Evolutionary conservation across 495 filamentous ascomycete species (phyloP).

Genomic region (Trypethelium eluteriae): DNA sequence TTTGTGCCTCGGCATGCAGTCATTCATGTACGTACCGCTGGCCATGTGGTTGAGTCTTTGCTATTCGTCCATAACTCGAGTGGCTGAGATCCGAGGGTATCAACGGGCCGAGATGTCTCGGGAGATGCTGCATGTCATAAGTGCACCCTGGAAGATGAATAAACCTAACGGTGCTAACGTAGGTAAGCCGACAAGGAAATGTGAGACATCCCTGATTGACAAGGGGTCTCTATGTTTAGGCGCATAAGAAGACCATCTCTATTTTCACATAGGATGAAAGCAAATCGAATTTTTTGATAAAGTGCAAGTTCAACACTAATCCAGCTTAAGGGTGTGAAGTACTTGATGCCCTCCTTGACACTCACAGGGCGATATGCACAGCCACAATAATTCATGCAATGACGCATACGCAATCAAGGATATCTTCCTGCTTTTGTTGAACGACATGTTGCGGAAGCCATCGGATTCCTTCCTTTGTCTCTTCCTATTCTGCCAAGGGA

Average conservation of each 20-base stretch:
- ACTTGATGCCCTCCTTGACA: too few species aligned
- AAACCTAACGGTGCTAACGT: neutral
- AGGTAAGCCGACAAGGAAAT: neutral
- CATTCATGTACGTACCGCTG: neutral
- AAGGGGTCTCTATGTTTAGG: too few species aligned
- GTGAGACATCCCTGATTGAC: too few species aligned
- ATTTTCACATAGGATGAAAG: too few species aligned
- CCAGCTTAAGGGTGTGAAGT: too few species aligned
- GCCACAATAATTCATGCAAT: too few species aligned
- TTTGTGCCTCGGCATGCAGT: conserved; percentile 6
- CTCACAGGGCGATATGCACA: too few species aligned
- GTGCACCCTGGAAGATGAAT: neutral
- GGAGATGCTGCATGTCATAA: neutral
- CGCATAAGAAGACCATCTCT: too few species aligned
- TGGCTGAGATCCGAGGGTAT: neutral
- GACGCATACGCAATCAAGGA: neutral
- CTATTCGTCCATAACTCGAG: neutral
- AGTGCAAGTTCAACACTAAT: too few species aligned
- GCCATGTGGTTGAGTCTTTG: neutral
- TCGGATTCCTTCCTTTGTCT: neutral
- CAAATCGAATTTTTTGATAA: too few species aligned
- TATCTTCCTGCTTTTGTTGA: neutral
- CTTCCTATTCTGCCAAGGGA: neutral
- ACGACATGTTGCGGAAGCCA: neutral
- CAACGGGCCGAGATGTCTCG: conserved; percentile 4